phyloP scores from a whole-genome alignment of 2,329 filamentous ascomycete species.

The Beauveria scarabaeidicola region DNA sequence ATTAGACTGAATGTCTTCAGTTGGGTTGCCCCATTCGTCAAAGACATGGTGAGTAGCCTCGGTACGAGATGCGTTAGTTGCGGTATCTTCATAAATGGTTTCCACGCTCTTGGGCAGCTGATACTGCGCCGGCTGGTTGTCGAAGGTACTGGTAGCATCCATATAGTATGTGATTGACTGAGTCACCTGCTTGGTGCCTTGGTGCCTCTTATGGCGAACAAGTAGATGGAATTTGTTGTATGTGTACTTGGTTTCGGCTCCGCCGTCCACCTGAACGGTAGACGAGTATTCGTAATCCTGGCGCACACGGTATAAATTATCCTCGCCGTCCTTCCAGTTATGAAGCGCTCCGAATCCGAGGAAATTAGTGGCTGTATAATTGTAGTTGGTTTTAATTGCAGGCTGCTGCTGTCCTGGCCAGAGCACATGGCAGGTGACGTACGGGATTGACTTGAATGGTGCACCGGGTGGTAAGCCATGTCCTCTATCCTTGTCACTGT shows the following conservation, averaged over 20 bases:
- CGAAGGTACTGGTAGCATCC: neutral
- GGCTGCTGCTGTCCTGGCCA: neutral
- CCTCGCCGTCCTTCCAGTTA: neutral
- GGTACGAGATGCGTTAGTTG: neutral
- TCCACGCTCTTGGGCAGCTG: too few species aligned
- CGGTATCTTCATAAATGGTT: too few species aligned
- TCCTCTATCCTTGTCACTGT: neutral
- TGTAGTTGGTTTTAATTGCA: neutral
- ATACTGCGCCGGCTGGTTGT: too few species aligned
- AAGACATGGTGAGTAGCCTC: neutral
- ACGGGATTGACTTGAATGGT: neutral
- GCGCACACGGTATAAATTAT: neutral
- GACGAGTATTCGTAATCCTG: neutral
- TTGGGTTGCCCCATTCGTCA: neutral
- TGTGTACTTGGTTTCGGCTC: neutral
- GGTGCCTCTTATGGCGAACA: neutral
- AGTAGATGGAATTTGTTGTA: neutral
- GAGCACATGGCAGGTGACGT: neutral
- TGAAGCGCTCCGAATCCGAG: neutral
- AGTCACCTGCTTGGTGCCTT: too few species aligned
- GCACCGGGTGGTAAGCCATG: neutral
- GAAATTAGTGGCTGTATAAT: neutral
- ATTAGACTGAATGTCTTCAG: neutral
- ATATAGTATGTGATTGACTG: too few species aligned
- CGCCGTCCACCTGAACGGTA: neutral